Conservation (phyloP, 192 early-diverging fungal genomes). For the Rhizophagus clarus region DNA sequence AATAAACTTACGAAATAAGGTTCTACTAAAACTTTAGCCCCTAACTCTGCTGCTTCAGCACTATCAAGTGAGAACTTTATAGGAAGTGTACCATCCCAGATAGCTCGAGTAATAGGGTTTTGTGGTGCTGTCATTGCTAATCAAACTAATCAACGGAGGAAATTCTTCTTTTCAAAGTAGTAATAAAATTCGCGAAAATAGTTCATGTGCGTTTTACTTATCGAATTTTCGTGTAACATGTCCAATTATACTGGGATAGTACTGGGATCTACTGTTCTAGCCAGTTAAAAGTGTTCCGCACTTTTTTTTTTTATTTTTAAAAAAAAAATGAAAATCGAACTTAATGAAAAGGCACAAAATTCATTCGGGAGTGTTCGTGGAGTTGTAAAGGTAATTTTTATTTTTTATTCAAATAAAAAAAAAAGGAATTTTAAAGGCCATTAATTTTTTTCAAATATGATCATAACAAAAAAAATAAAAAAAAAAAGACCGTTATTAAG, state of each 20-base stretch:
- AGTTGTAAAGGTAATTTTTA: background rate
- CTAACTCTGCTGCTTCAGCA: constrained; percentile 30
- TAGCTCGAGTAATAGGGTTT: constrained; percentile 47
- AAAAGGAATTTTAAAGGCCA: background rate
- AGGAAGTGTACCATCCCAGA: constrained; percentile 52
- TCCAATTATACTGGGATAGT: no score
- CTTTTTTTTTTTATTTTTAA: no score
- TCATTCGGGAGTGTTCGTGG: constrained; percentile 12
- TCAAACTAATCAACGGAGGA: no score
- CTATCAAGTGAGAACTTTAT: constrained; percentile 43
- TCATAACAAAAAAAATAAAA: no score
- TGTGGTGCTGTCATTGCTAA: constrained; percentile 39
- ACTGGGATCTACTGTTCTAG: no score
- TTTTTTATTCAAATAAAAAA: no score
- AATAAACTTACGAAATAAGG: constrained; percentile 41
- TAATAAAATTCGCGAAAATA: no score
- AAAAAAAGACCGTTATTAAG: background rate
- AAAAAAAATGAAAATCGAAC: constrained; percentile 8
- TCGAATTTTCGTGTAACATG: no score
- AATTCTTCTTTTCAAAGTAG: no score
- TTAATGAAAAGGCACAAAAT: constrained; percentile 22
- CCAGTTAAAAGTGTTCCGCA: no score
- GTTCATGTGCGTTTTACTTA: no score
- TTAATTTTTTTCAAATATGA: no score
- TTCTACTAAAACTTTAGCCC: constrained; percentile 26